These are phyloP conservation scores for Candida stauntonica DNA, from an alignment of 805 yeast genomes.

Conservation along the genomic window DNA sequence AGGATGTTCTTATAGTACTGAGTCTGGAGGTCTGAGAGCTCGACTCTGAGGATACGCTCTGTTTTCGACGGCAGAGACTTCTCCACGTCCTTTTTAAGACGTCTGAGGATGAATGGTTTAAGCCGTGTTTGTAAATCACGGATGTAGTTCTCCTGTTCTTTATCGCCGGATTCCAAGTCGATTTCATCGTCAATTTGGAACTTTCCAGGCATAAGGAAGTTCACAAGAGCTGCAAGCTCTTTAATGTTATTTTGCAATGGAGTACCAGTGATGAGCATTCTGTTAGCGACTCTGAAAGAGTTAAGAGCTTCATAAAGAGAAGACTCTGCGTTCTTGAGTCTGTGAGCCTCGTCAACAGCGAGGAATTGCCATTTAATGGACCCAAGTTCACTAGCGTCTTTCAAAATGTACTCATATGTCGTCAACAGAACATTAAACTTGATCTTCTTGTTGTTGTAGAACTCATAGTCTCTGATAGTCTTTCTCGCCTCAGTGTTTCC, in stretches of 20 bases:
- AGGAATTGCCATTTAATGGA: constrained; percentile 88
- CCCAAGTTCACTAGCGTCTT: constrained; percentile 80
- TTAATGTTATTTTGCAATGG: constrained; percentile 95
- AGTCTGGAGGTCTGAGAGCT: constrained; percentile 90
- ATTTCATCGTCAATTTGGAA: constrained; percentile 89
- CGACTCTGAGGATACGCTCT: constrained; percentile 92
- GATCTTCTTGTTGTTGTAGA: constrained; percentile 67
- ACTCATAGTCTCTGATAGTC: constrained; percentile 80
- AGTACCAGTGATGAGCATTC: constrained; percentile 93
- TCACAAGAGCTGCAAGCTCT: constrained; percentile 91
- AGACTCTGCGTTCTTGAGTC: constrained; percentile 90
- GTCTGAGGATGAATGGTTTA: constrained; percentile 88
- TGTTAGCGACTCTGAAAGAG: constrained; percentile 77
- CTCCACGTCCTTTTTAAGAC: constrained; percentile 96
- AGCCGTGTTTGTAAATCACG: constrained; percentile 77
- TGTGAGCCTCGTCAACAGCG: constrained; percentile 98
- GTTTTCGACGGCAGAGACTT: constrained; percentile 94
- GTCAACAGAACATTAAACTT: constrained; percentile 91
- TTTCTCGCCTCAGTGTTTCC: constrained; percentile 88
- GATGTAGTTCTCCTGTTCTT: constrained; percentile 81
- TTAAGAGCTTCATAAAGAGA: constrained; percentile 85
- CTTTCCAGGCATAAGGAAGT: constrained; percentile 94
- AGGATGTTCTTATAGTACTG: constrained; percentile 91
- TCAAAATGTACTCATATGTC: constrained; percentile 93
- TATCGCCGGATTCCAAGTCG: constrained; percentile 73